Conservation (phyloP, 2,329 filamentous ascomycete species). For the Pseudogymnoascus sp. region DNA sequence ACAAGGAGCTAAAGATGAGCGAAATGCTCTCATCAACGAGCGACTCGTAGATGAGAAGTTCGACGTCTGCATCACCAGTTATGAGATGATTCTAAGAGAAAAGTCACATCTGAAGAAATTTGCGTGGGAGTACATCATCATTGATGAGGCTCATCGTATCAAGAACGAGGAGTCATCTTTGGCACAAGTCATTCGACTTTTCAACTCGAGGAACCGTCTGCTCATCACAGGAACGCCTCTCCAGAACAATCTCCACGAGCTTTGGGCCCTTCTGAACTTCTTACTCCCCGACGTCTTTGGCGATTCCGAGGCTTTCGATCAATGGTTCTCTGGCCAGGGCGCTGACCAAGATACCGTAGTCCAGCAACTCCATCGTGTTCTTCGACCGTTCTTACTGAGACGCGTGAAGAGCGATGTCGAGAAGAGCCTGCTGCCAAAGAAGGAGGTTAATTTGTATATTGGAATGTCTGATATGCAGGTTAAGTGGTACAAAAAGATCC, state of each 20-base stretch:
- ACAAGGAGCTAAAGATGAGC: slow-evolving; percentile 91
- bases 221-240: slow-evolving; percentile 94
- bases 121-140: slow-evolving; percentile 99
- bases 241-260: slow-evolving; percentile 95
- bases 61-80: slow-evolving; percentile 96
- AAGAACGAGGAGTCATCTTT: slow-evolving; percentile 98
- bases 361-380: slow-evolving; percentile 85
- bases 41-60: slow-evolving; percentile 91
- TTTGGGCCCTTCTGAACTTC: slow-evolving; percentile 97
- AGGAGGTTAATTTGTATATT: slow-evolving; percentile 93
- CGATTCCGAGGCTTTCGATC: slow-evolving; percentile 91
- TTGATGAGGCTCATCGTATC: slow-evolving; percentile 96
- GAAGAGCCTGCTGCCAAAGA: slow-evolving; percentile 94
- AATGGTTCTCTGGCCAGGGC: slow-evolving; percentile 91
- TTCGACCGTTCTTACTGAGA: slow-evolving; percentile 87
- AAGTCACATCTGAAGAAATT: slow-evolving; percentile 95
- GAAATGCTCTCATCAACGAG: slow-evolving; percentile 78
- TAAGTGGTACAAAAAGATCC: slow-evolving; percentile 98
- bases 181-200: slow-evolving; percentile 90
- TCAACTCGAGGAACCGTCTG: slow-evolving; percentile 89
- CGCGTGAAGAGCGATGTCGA: slow-evolving; percentile 97
- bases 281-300: slow-evolving; percentile 96
- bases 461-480: slow-evolving; percentile 99
- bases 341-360: slow-evolving; percentile 92
- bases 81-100: slow-evolving; percentile 96